Base-by-base conservation (phyloP, 305 asterid genomes). In the Fraxinus velutina region DNA sequence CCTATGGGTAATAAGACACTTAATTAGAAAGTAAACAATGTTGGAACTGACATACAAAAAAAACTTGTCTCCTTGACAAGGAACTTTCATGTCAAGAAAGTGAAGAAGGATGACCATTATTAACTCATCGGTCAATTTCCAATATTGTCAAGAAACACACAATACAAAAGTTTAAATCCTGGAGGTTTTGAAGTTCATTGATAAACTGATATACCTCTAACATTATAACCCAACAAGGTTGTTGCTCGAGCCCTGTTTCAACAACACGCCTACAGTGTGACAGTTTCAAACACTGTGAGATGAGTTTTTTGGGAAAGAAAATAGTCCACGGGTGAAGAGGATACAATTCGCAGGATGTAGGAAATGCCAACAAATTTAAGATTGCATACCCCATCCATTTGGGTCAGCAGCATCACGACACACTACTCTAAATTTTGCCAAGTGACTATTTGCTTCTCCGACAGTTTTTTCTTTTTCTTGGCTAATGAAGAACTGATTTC, bases 181-280 rank as follows among this genome's bases (percentile, higher is more conserved):
- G 78, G 29, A 83, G 1, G 73, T 17, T 5, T 42, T 4, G 44
- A 47, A 50, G 74, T 68, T 4, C 33, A 50, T 4, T 52, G 9
- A 55, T 44, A 76, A 36, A 83, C 44, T 36, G 81, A 47, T 74
- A 84, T 88, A 94, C 99, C 98, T 96, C 99, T 71, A 96, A 78
- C 98, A 94, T 94, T 82, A 96, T 94, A 82, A 96, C 98, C 99
- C 99, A 96, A 83, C 99, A 96, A 79, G 98, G 98, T 82, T 94
- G 95, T 79, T 91, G 87, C 77, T 93, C 94, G 39, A 68, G 84
- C 79, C 93, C 99, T 96, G 97, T 85, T 86, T 85, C 89, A 91
- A 83, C 57, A 83, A 75, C 62, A 22, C 4, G 72, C 62, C 24
- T 75, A 81, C 57, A 86, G 70, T 73, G 78, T 80, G 71, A 68